Evolutionary conservation across 257 asterid genomes (phyloP).

Genomic region (Solanum neorickii): DNA sequence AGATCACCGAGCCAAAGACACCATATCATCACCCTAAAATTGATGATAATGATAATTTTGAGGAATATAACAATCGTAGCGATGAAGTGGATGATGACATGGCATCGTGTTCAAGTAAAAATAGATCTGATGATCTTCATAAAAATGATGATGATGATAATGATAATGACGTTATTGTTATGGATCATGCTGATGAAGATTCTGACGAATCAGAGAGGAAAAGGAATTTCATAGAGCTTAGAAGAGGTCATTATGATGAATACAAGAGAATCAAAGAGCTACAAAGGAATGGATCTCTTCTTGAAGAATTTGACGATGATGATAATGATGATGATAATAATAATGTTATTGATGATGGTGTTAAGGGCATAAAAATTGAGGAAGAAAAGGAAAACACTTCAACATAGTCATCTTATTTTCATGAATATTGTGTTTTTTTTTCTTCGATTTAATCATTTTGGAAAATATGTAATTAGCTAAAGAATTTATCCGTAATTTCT

Average conservation of each 20-base stretch:
- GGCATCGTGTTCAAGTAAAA: not conserved
- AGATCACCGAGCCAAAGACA: constrained; percentile 63
- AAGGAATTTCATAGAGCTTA: not conserved
- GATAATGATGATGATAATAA: not conserved
- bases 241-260: constrained; percentile 1
- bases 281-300: not conserved
- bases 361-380: not conserved
- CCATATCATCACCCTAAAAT: constrained; percentile 49
- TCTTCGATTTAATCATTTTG: not conserved
- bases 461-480: too few relatives aligned
- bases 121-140: not conserved
- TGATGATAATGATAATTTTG: constrained; percentile 11
- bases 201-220: not conserved
- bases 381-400: not conserved
- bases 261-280: not conserved
- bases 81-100: not conserved
- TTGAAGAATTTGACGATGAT: not conserved
- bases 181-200: not conserved
- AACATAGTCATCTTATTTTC: not conserved
- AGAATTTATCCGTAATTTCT: too few relatives aligned
- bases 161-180: not conserved
- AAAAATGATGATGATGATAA: not conserved
- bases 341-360: not conserved
- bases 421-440: not conserved
- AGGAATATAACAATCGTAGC: constrained; percentile 11